Evolutionary conservation across 768 basidiomycete species (phyloP), one percentile per base, ranked within the genome.

Genomic region (Macrolepiota fuliginosa): DNA sequence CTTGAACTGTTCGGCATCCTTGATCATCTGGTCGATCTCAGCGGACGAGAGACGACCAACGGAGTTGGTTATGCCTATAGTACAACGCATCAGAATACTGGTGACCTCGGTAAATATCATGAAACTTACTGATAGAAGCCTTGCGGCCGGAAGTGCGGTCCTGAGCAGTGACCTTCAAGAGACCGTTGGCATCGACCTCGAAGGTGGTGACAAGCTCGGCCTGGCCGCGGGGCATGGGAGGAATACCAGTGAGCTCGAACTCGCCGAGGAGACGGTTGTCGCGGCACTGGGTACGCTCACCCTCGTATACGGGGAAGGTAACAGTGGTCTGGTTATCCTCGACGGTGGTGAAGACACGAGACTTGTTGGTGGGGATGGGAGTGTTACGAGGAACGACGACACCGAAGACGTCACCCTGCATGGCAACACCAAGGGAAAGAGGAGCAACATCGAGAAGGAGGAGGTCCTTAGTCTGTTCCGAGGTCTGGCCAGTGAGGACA

Each of bases 241-340:
- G 96, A 72, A 99, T 98, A 70, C 96, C 96, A 62, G 83, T 97
- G 68, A 99, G 93, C 83, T 99, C 97, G 78, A 99, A 99, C 81
- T 99, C 97, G 71, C 97, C 97, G 70, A 99, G 92, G 64, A 99
- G 82, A 76, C 97, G 90, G 82, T 98, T 99, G 82, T 99, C 97
- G 71, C 95, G 92, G 83, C 97, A 99, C 73, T 98, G 96, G 36
- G 96, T 98, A 67, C 97, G 95, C 81, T 99, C 97, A 73, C 97
- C 97, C 85, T 99, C 97, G 79, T 99, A 98, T 49, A 99, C 97
- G 69, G 97, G 97, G 94, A 98, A 99, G 66, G 96, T 98, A 80
- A 99, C 97, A 64, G 93, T 96, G 64, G 97, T 99, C 81, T 98
- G 97, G 85, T 98, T 99, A 84, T 99, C 97, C 86, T 99, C 97